Conservation (phyloP, 73 alveolate genomes). For the Symbiodinium pilosum region DNA sequence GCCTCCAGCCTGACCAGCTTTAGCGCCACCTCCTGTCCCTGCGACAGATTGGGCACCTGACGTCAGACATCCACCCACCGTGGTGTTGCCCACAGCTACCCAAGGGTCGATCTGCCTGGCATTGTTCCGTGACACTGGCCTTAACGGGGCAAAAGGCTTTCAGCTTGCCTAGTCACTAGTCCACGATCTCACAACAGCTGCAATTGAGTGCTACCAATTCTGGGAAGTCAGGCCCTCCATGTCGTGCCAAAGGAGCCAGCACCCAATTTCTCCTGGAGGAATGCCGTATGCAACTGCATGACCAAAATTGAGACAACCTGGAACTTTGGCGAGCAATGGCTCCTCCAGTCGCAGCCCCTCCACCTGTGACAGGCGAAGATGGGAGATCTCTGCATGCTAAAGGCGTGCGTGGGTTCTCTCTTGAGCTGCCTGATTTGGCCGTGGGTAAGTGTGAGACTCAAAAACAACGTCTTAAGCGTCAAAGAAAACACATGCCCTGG, state of each 20-base stretch:
- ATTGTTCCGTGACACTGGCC: background rate
- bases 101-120: background rate
- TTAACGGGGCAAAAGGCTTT: background rate
- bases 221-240: conserved; percentile 22
- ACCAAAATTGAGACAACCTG: background rate
- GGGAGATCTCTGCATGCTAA: too few species aligned
- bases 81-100: too few species aligned
- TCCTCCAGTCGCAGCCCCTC: background rate
- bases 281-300: background rate
- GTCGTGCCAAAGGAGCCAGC: conserved; percentile 65
- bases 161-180: background rate
- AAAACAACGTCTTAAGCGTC: too few species aligned
- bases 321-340: too few species aligned
- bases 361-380: background rate
- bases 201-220: background rate
- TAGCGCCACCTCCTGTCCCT: conserved; percentile 52
- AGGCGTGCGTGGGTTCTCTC: background rate
- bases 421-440: too few species aligned
- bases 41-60: conserved; percentile 1
- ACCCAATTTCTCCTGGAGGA: conserved; percentile 32
- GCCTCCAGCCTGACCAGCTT: conserved; percentile 45
- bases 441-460: too few species aligned
- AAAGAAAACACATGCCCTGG: too few species aligned
- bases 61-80: too few species aligned
- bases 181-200: background rate